Evolutionary conservation across 768 basidiomycete genomes (phyloP).

Genomic region (Lactarius pseudohatsudake): DNA sequence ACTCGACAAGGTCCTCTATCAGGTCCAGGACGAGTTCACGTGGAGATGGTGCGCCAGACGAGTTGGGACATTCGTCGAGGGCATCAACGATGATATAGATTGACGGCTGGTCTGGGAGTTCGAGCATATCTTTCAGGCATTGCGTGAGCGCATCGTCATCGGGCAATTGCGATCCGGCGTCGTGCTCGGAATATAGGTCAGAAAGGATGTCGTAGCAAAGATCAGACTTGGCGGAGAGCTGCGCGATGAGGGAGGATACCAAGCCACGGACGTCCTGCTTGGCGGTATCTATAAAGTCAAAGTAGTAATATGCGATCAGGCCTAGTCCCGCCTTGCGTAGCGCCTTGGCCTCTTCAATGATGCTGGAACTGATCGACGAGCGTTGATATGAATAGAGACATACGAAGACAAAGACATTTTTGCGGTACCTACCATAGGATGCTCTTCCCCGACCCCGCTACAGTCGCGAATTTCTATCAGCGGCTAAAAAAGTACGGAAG

Average conservation of each 20-base stretch:
- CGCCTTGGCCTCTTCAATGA: background rate
- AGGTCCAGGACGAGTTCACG: constrained; percentile 7
- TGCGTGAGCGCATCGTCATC: background rate
- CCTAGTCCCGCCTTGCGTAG: constrained; percentile 2
- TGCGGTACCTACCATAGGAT: background rate
- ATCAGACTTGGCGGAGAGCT: constrained; percentile 11
- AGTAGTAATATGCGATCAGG: constrained; percentile 17
- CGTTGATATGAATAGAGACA: background rate
- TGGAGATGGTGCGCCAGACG: background rate
- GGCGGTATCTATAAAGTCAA: constrained; percentile 12
- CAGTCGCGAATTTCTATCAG: background rate
- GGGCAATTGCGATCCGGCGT: background rate
- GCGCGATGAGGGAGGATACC: constrained; percentile 13
- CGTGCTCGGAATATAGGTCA: background rate
- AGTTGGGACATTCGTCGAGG: constrained; percentile 17
- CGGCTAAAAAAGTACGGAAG: background rate
- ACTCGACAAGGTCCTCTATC: background rate
- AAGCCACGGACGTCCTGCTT: constrained; percentile 14
- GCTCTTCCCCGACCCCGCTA: constrained; percentile 1
- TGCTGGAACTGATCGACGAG: constrained; percentile 1
- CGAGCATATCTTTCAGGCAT: constrained; percentile 13
- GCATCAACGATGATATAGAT: constrained; percentile 11
- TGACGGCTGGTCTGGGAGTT: background rate
- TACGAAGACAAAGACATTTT: background rate
- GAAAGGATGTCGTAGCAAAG: constrained; percentile 1